Evolutionary conservation across 805 yeast species (phyloP).

Genomic region (Candida quercuum): DNA sequence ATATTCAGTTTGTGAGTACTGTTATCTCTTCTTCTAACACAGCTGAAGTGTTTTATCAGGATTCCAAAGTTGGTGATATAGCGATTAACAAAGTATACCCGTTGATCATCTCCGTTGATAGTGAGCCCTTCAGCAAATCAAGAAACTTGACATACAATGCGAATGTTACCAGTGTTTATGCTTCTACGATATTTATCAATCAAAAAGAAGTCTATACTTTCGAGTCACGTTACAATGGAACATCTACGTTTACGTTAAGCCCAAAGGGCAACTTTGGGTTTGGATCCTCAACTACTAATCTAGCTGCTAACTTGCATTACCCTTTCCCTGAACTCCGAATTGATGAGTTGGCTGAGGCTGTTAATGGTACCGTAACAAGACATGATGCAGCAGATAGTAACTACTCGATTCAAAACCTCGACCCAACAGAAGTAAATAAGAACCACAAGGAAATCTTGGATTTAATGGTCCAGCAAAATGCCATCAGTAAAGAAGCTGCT

Average conservation of each 20-base stretch:
- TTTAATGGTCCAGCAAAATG: not conserved
- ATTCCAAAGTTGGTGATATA: constrained; percentile 7
- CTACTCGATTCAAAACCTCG: too few species aligned
- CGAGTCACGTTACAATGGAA: constrained; percentile 36
- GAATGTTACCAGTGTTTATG: constrained; percentile 18
- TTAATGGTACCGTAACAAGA: constrained; percentile 27
- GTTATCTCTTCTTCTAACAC: constrained; percentile 11
- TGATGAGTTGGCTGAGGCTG: constrained; percentile 30
- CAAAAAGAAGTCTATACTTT: constrained; percentile 16
- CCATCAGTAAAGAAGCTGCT: not conserved
- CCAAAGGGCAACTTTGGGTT: constrained; percentile 42
- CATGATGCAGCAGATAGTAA: constrained; percentile 12
- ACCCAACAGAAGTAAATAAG: too few species aligned
- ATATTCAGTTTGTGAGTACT: constrained; percentile 26
- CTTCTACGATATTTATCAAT: constrained; percentile 12
- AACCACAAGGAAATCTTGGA: too few species aligned
- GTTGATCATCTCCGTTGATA: constrained; percentile 7
- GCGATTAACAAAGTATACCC: constrained; percentile 16
- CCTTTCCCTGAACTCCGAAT: constrained; percentile 23
- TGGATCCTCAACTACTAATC: constrained; percentile 31
- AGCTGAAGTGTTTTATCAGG: constrained; percentile 12
- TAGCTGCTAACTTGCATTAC: constrained; percentile 17
- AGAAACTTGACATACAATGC: constrained; percentile 14
- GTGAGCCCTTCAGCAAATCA: constrained; percentile 9
- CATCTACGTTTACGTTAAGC: constrained; percentile 36